These are phyloP conservation scores for Neurospora cerealis DNA, from an alignment of 495 filamentous ascomycete genomes.

Conservation along the genomic window DNA sequence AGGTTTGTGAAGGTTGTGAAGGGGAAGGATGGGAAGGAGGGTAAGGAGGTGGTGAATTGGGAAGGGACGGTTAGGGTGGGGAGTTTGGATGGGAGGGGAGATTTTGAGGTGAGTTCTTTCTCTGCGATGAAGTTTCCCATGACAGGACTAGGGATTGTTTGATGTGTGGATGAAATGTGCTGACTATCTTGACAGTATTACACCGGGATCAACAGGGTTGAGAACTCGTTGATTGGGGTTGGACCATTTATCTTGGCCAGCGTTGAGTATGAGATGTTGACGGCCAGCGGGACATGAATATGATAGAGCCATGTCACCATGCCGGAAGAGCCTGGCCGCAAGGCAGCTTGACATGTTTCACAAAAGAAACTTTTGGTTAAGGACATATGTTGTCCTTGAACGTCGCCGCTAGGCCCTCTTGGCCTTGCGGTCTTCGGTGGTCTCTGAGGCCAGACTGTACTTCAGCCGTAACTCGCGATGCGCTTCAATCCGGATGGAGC, in stretches of 20 bases:
- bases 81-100: slow-evolving; percentile 40
- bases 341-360: too few species aligned
- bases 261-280: neutral
- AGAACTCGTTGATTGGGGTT: slow-evolving; percentile 4
- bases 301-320: too few species aligned
- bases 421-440: too few species aligned
- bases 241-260: slow-evolving; percentile 4
- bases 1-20: slow-evolving; percentile 20
- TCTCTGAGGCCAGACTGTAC: too few species aligned
- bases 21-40: slow-evolving; percentile 21
- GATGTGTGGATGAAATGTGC: neutral
- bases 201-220: neutral
- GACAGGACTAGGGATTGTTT: neutral
- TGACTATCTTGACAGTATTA: slow-evolving; percentile 1
- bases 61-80: slow-evolving; percentile 47
- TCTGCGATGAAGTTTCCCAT: neutral
- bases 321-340: too few species aligned
- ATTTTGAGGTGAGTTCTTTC: slow-evolving; percentile 27
- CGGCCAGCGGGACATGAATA: neutral
- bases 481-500: too few species aligned
- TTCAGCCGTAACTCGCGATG: too few species aligned
- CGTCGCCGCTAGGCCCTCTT: too few species aligned
- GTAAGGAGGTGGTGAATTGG: slow-evolving; percentile 31
- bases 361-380: too few species aligned
- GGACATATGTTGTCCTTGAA: too few species aligned